Evolutionary conservation across 208 protist genomes (phyloP).

Genomic region (Trypanosoma avium): DNA sequence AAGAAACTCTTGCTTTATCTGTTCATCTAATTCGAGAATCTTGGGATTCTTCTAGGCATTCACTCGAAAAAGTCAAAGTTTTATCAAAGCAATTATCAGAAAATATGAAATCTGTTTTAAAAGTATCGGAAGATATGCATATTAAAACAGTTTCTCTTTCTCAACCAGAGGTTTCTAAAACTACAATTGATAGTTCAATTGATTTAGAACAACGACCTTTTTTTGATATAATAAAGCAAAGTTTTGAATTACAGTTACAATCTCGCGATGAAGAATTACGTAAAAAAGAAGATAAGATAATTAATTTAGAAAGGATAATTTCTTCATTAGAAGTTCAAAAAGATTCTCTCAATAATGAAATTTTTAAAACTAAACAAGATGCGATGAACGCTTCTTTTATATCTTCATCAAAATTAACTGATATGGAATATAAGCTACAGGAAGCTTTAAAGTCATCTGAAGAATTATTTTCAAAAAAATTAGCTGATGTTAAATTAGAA

Average conservation of each 20-base stretch:
- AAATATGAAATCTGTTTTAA: conserved; percentile 3
- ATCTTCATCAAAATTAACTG: neutral
- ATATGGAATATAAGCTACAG: neutral
- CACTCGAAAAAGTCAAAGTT: conserved; percentile 12
- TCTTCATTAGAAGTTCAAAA: conserved; percentile 1
- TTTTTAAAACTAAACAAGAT: conserved; percentile 15
- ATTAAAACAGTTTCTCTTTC: neutral
- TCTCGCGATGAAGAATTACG: conserved; percentile 6
- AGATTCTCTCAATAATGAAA: neutral
- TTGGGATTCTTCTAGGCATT: conserved; percentile 11
- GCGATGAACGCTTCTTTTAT: neutral
- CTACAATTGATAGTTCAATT: neutral
- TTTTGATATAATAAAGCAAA: neutral
- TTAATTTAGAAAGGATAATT: neutral
- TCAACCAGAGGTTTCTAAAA: neutral
- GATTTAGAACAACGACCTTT: neutral
- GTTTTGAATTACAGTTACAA: conserved; percentile 2
- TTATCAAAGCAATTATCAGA: conserved; percentile 10
- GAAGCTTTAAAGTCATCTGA: neutral
- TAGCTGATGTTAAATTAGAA: neutral
- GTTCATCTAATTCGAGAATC: conserved; percentile 8
- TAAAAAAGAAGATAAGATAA: conserved; percentile 14
- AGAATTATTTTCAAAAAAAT: neutral
- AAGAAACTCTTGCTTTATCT: conserved; percentile 6
- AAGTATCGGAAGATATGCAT: neutral